These are phyloP conservation scores for Cladosporium sp. DNA, from an alignment of 2,329 filamentous ascomycete genomes.

Conservation along the genomic window DNA sequence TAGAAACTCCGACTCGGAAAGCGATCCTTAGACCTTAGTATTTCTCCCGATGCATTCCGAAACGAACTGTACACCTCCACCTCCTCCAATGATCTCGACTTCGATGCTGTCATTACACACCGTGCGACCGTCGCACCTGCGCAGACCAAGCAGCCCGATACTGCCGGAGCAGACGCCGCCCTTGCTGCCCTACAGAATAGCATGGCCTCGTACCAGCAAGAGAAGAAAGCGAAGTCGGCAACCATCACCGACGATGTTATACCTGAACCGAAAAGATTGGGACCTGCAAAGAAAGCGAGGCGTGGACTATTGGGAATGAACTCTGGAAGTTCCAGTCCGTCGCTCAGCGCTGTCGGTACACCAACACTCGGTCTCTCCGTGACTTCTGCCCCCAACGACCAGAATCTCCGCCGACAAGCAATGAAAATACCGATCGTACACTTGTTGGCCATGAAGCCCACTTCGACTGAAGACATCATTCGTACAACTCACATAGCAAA, in stretches of 20 bases:
- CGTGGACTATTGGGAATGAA: constrained; percentile 27
- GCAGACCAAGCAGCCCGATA: constrained; percentile 41
- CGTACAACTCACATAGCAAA: constrained; percentile 51
- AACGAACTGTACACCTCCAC: constrained; percentile 59
- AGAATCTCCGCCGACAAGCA: constrained; percentile 41
- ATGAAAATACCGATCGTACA: constrained; percentile 50
- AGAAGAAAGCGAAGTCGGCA: constrained; percentile 59
- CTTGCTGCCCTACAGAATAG: constrained; percentile 61
- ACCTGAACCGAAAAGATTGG: constrained; percentile 39
- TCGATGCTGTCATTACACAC: constrained; percentile 60
- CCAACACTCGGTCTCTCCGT: constrained; percentile 33
- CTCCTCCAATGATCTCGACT: constrained; percentile 51
- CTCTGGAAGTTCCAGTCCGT: constrained; percentile 43
- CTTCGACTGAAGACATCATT: constrained; percentile 51
- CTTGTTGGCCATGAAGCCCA: constrained; percentile 57
- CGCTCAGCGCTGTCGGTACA: constrained; percentile 42
- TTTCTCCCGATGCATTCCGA: constrained; percentile 55
- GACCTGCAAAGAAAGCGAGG: constrained; percentile 35
- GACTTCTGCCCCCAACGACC: constrained; percentile 42
- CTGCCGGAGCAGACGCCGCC: constrained; percentile 60
- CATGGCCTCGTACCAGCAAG: constrained; percentile 60
- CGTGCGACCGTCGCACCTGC: constrained; percentile 44
- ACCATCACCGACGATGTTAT: constrained; percentile 39
- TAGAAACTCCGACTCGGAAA: constrained; percentile 60
- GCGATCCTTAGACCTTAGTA: constrained; percentile 58